A percentile compares a stretch with the other conserved stretches of the same genome.
Conservation (phyloP, 1,284 basidiomycete genomes). For the Cerrena zonata region DNA sequence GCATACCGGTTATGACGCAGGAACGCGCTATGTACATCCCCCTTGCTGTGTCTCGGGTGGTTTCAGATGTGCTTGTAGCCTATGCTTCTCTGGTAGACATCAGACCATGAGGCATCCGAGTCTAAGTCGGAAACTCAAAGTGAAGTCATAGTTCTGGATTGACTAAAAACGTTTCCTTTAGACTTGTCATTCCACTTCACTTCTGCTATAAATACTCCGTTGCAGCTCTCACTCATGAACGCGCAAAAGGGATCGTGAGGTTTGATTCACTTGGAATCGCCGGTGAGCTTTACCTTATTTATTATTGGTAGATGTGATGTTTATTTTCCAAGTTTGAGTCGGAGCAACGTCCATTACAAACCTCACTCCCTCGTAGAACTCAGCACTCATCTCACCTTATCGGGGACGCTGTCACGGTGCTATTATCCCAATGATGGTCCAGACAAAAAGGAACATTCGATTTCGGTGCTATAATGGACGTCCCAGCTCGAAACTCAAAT, state of each 20-base stretch:
- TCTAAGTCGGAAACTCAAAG: no score
- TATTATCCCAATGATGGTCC: conserved; percentile 24
- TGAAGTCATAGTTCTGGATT: no score
- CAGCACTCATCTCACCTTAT: conserved; percentile 29
- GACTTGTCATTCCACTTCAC: not conserved
- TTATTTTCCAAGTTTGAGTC: not conserved
- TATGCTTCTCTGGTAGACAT: not conserved
- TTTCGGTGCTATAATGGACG: conserved; percentile 28
- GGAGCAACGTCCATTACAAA: conserved; percentile 25
- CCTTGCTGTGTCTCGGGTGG: no score
- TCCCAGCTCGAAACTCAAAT: conserved; percentile 25
- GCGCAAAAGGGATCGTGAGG: conserved; percentile 25
- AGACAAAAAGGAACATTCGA: conserved; percentile 25
- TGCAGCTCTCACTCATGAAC: not conserved
- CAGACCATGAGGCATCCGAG: not conserved
- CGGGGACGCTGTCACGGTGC: conserved; percentile 25
- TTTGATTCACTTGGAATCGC: conserved; percentile 30
- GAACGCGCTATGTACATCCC: not conserved
- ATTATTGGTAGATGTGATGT: not conserved
- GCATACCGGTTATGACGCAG: not conserved
- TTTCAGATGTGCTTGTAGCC: not conserved
- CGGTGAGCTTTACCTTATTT: conserved; percentile 20
- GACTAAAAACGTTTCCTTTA: not conserved
- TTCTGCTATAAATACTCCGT: not conserved
- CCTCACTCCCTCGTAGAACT: conserved; percentile 26